Percentiles rank a stretch among this genome's conserved stretches.
phyloP scores from a whole-genome alignment of 768 basidiomycete species.

The Agrocybe praecox region DNA sequence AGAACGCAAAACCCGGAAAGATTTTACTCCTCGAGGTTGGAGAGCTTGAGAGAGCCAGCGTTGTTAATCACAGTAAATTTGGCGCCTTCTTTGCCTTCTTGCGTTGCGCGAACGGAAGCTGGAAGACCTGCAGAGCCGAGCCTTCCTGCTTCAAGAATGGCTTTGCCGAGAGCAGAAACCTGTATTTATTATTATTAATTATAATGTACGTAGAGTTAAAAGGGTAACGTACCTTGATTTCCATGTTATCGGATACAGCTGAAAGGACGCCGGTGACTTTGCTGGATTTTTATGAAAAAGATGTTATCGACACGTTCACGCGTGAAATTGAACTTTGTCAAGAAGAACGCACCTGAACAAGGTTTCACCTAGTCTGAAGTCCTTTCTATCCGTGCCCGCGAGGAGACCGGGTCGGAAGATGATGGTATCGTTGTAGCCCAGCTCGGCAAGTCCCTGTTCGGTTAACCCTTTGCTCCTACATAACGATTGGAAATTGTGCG shows the following conservation, averaged over 20 bases:
- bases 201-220: neutral
- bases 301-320: too few species aligned
- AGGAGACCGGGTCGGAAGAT: constrained; percentile 68
- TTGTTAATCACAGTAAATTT: constrained; percentile 62
- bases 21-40: constrained; percentile 23
- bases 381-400: constrained; percentile 45
- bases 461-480: constrained; percentile 77
- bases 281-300: constrained; percentile 23
- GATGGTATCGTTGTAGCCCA: constrained; percentile 74
- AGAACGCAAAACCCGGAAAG: neutral
- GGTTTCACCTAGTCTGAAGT: constrained; percentile 41
- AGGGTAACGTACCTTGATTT: constrained; percentile 47
- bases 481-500: neutral
- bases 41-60: constrained; percentile 47
- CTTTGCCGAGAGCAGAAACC: constrained; percentile 55
- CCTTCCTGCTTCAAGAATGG: constrained; percentile 54
- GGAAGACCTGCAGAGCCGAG: constrained; percentile 52
- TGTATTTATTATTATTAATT: constrained; percentile 23
- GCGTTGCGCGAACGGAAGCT: constrained; percentile 38
- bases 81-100: constrained; percentile 36
- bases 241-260: constrained; percentile 34
- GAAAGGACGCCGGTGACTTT: constrained; percentile 38
- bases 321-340: neutral
- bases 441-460: constrained; percentile 62
- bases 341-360: constrained; percentile 39